Conservation (phyloP, 2,329 filamentous ascomycete genomes). For the Ascochyta rabiei region DNA sequence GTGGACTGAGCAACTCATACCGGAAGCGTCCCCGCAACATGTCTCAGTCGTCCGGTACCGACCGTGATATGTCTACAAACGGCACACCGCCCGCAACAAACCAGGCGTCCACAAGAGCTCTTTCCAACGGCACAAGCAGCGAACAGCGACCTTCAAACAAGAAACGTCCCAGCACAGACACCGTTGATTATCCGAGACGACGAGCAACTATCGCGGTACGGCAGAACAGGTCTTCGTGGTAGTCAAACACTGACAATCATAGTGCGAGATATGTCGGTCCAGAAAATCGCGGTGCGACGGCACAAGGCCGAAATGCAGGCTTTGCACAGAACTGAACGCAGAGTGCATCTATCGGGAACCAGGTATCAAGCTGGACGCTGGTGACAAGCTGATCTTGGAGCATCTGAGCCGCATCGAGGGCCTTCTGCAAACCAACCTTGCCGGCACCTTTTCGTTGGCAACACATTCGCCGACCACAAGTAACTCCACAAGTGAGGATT, state of each 20-base stretch:
- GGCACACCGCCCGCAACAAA: conserved; percentile 36
- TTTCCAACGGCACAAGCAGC: conserved; percentile 26
- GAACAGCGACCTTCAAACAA: conserved; percentile 41
- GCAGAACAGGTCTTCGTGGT: conserved; percentile 3
- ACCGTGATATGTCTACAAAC: conserved; percentile 46
- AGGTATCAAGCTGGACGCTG: conserved; percentile 84
- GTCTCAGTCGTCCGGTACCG: conserved; percentile 51
- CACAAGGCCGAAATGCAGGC: conserved; percentile 80
- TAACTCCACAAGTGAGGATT: conserved; percentile 54
- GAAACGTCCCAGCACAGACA: conserved; percentile 49
- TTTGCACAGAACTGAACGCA: conserved; percentile 80
- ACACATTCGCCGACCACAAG: conserved; percentile 60
- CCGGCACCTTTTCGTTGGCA: conserved; percentile 61
- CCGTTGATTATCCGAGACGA: conserved; percentile 51
- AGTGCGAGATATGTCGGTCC: conserved; percentile 83
- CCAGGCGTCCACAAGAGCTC: conserved; percentile 39
- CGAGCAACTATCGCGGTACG: conserved; percentile 51
- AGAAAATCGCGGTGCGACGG: conserved; percentile 82
- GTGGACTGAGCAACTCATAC: conserved; percentile 39
- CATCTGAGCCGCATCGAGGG: conserved; percentile 78
- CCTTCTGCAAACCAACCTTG: conserved; percentile 73
- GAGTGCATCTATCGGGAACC: conserved; percentile 86
- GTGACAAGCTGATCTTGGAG: conserved; percentile 84
- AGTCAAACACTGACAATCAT: conserved; percentile 31
- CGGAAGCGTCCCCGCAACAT: conserved; percentile 51